phyloP scores from a whole-genome alignment of 768 basidiomycete genomes.

The Gymnopilus dilepis region DNA sequence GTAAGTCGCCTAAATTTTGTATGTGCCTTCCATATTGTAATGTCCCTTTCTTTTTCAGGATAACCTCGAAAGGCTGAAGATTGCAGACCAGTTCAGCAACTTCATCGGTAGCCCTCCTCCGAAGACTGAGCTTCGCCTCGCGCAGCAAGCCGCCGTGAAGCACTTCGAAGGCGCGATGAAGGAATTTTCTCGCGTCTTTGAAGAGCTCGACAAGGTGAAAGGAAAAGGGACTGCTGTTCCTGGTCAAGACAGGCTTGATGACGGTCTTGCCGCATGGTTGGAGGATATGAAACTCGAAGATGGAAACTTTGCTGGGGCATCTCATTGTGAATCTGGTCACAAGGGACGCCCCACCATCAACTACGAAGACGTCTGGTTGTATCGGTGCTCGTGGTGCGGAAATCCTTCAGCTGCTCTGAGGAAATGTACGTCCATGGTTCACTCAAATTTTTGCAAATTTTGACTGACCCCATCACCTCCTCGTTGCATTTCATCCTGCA shows the following conservation, averaged over 20 bases:
- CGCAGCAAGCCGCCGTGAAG: constrained; percentile 55
- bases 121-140: constrained; percentile 56
- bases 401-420: constrained; percentile 51
- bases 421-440: constrained; percentile 25
- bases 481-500: constrained; percentile 7
- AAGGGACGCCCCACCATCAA: constrained; percentile 51
- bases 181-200: constrained; percentile 53
- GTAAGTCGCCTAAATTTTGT: constrained; percentile 33
- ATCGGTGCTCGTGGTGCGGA: constrained; percentile 67
- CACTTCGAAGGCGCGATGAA: constrained; percentile 48
- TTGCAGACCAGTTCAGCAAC: constrained; percentile 56
- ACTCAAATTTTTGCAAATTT: background rate
- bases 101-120: constrained; percentile 52
- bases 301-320: constrained; percentile 27
- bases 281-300: constrained; percentile 51
- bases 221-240: constrained; percentile 28
- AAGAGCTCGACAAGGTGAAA: constrained; percentile 35
- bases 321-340: constrained; percentile 27
- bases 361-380: constrained; percentile 54
- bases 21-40: background rate
- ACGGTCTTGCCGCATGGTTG: constrained; percentile 64
- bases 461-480: background rate
- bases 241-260: constrained; percentile 48
- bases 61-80: constrained; percentile 48
- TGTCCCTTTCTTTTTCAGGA: constrained; percentile 24